Percentiles rank a stretch among this genome's conserved stretches.
These are phyloP conservation scores for Blumeriella jaapii DNA, from an alignment of 2,329 filamentous ascomycete genomes.

Conservation along the genomic window DNA sequence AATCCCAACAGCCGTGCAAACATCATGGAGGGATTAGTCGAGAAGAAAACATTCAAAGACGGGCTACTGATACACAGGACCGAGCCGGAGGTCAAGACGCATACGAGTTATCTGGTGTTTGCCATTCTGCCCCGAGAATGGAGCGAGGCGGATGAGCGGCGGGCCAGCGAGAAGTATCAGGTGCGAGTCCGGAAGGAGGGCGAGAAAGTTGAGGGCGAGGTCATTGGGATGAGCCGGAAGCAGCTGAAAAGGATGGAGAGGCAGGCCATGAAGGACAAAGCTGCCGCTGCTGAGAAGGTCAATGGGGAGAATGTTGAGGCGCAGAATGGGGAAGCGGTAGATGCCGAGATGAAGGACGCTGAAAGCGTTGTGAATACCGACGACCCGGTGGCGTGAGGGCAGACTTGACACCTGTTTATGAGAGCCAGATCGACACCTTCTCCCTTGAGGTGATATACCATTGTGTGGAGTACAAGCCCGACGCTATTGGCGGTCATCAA, in stretches of 20 bases:
- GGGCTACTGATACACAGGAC: slow-evolving; percentile 70
- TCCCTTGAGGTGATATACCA: too few species aligned
- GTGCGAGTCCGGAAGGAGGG: slow-evolving; percentile 13
- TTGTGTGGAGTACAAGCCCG: too few species aligned
- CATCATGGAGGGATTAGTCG: slow-evolving; percentile 25
- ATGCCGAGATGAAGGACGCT: not conserved
- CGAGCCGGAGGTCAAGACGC: slow-evolving; percentile 84
- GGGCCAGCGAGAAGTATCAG: slow-evolving; percentile 48
- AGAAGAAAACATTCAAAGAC: slow-evolving; percentile 54
- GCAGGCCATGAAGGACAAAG: slow-evolving; percentile 27
- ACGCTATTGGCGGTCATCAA: too few species aligned
- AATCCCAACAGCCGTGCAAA: slow-evolving; percentile 28
- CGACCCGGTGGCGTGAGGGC: not conserved
- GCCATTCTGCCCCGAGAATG: slow-evolving; percentile 80
- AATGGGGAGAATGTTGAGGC: slow-evolving; percentile 25
- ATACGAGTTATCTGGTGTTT: slow-evolving; percentile 96
- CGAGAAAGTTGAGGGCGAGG: slow-evolving; percentile 2
- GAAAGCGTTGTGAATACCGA: not conserved
- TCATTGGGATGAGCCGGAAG: slow-evolving; percentile 16
- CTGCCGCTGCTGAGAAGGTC: slow-evolving; percentile 36
- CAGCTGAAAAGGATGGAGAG: slow-evolving; percentile 20
- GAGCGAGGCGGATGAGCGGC: slow-evolving; percentile 69
- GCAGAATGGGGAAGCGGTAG: not conserved
- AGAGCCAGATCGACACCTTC: too few species aligned
- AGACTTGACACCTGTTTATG: too few species aligned